Evolutionary conservation across 202 grass and related monocot genomes (phyloP), one percentile per base, ranked within the genome.

Genomic region (Panicum hallii): DNA sequence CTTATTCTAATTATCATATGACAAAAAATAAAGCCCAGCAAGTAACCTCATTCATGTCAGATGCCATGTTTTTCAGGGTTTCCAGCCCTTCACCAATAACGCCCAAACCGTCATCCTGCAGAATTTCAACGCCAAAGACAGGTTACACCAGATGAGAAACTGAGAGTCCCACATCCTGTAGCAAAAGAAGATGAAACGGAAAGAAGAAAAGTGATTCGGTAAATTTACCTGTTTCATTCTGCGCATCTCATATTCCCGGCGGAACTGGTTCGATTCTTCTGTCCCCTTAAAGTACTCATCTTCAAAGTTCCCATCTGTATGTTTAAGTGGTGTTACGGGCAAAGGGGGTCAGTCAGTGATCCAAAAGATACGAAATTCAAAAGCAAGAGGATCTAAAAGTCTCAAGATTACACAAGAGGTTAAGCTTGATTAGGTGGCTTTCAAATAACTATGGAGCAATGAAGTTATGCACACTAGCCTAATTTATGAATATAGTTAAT

Each of bases 21-120:
- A 73, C 40, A 63, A 77, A 23, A 80, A 86, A 90, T 28, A 14
- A 86, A 86, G 79, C 23, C 70, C 69, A 72, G 5, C 6, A 63
- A 9, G 17, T 4, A 57, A 99, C 97, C 93, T 99, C 97, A 55
- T 99, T 94, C 97, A 99, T 99, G 79, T 96, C 97, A 85, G 85
- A 79, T 34, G 97, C 97, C 97, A 99, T 96, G 56, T 94, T 93
- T 81, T 93, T 96, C 19, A 99, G 82, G 44, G 97, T 96, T 75
- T 89, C 90, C 48, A 99, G 75, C 11, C 97, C 97, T 91, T 99
- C 97, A 83, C 93, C 91, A 63, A 99, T 99, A 54, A 91, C 10
- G 20, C 91, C 90, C 79, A 99, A 88, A 83, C 91, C 97, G 91
- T 99, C 76, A 93, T 99, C 97, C 97, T 99, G 88, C 46, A 67